Evolutionary conservation across 2,329 filamentous ascomycete genomes (phyloP), one percentile per base, ranked within the genome.

Genomic region (Dactylellina leptospora): DNA sequence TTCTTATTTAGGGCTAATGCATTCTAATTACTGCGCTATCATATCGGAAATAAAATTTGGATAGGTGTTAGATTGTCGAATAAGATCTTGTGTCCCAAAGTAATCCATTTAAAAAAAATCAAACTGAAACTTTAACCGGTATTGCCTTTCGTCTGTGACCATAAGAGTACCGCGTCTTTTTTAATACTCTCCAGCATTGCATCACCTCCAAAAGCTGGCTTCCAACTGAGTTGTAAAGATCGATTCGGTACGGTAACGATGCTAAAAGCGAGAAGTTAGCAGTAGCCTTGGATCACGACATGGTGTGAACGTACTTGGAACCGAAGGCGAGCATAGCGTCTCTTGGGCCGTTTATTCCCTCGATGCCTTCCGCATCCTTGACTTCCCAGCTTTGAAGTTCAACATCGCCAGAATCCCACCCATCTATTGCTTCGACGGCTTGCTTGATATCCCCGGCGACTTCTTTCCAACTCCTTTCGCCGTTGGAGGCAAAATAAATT

Each of bases 401-500:
- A 2, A 71, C 50, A 5, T 47, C 33, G 4, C 58, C 64, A n/a
- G 42, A 56, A 16, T 69, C 28, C 64, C 64, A 71, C 3, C 58
- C 56, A 13, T 58, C 50, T 6, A 71, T 27, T 3, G 40, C 20
- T 25, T 71, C 64, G 1, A 71, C 56, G 2, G 64, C 64, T n/a
- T 50, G 50, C 8, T 71, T 71, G 5, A 71, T 23, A 11, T 36
- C 64, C 5, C 36, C 27, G 4, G 64, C 64, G 16, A 71, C 20
- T 4, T 62, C 51, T 40, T 51, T 62, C 64, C 64, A 71, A 33
- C 56, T 71, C 20, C 30, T 50, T 13, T 71, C 64, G 6, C 64
- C 64, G 20, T 71, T 71, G 3, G 64, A 61, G 22, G 50, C 64
- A 44, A 71, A 71, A 23, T 62, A 71, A 27, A 71, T 58, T 4